phyloP scores from a whole-genome alignment of 2,329 filamentous ascomycete genomes.

The Aureobasidium sp. region DNA sequence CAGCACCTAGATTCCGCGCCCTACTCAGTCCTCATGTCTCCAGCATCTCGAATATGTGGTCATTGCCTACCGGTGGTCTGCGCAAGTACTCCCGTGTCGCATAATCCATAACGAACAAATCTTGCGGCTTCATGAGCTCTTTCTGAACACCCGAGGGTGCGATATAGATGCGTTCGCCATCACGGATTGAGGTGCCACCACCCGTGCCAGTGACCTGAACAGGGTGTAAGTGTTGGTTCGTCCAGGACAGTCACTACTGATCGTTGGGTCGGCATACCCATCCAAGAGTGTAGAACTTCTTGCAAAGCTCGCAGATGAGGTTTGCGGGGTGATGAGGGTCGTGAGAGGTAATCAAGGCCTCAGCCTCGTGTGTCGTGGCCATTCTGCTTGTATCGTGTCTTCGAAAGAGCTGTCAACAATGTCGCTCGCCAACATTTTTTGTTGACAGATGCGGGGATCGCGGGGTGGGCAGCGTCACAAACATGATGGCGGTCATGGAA shows the following conservation, averaged over 20 bases:
- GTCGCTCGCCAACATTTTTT: constrained; percentile 1
- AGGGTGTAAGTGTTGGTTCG: not conserved
- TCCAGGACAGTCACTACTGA: not conserved
- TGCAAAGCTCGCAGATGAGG: constrained; percentile 84
- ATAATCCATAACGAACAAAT: constrained; percentile 92
- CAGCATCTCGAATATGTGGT: not conserved
- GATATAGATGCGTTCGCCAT: constrained; percentile 82
- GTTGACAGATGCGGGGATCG: constrained; percentile 1
- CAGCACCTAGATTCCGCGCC: constrained; percentile 41
- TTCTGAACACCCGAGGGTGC: constrained; percentile 97
- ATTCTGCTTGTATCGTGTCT: not conserved
- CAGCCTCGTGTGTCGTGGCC: constrained; percentile 20
- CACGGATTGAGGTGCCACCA: constrained; percentile 66
- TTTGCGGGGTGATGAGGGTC: constrained; percentile 89
- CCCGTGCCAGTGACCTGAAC: constrained; percentile 64
- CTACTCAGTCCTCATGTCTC: constrained; percentile 39
- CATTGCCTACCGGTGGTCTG: constrained; percentile 31
- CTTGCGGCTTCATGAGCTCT: constrained; percentile 80
- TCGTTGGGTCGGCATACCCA: constrained; percentile 53
- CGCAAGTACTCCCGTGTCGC: constrained; percentile 53
- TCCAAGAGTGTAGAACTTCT: constrained; percentile 89
- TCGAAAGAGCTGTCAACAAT: not conserved
- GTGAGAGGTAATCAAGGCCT: constrained; percentile 48
- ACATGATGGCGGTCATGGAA: too few relatives aligned
- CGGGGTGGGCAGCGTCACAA: constrained; percentile 2